Evolutionary conservation across 2,329 filamentous ascomycete genomes (phyloP), one percentile per base, ranked within the genome.

Genomic region (Teratosphaeria destructans): DNA sequence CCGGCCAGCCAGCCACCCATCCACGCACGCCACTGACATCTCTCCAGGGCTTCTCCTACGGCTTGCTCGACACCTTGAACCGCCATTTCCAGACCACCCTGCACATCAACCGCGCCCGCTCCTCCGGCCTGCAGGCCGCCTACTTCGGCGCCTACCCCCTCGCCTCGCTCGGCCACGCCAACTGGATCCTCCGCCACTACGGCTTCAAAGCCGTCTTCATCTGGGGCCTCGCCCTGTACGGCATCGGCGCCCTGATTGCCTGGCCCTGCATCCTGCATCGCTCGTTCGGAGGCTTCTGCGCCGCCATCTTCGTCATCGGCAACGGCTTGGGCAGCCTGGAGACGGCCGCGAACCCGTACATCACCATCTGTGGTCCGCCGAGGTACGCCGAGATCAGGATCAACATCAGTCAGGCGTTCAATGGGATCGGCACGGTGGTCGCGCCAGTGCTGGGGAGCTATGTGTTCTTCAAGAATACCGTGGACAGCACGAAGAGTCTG

Each of bases 221-320:
- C 62, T 77, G 74, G 67, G 82, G 83, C 0, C 76, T 85, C 0
- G 75, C 70, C 43, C 73, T 85, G 6, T 81, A 82, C 62, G 81
- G 80, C 7, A 72, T 84, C 23, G 82, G 81, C n/a, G 78, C 79
- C 32, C 72, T 85, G 32, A 72, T 83, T 55, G 82, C 83, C 60
- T 85, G 81, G 82, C 82, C 82, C 1, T 81, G 79, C 35, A 78
- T 80, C 7, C 71, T 84, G 3, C 76, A 83, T 58, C 72, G 75
- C 8, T 80, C 77, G 0, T 85, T 85, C 64, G 81, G 79, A 3
- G 82, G 83, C 27, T 85, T 84, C 72, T 85, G 82, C 63, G 82
- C 78, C 7, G 79, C 79, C 60, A 83, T 82, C 63, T 82, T 83
- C 65, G 73, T 80, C 54, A 79, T 81, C 49, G 79, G 79, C 26